Base-by-base conservation (phyloP, 1,284 basidiomycete species). In the Heimioporus retisporus region DNA sequence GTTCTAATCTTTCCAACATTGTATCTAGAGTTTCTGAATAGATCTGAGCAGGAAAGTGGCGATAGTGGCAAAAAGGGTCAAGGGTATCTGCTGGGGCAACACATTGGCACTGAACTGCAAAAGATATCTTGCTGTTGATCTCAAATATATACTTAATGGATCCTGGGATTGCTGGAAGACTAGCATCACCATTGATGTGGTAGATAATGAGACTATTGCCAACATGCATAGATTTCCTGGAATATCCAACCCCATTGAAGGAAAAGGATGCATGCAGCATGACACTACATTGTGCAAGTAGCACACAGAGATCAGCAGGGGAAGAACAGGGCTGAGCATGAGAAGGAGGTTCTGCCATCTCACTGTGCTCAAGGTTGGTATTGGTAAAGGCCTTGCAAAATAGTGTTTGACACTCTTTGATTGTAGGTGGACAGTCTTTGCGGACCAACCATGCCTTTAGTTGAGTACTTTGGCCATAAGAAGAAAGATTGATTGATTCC, bases 81-180 rank as follows among this genome's bases (percentile, higher is more conserved):
- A 42, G 15, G 23, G 40, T 43, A 42, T 43, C 59, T 35, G 19
- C 40, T 54, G 40, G 50, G 6, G 50, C 35, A 13, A 16, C 4
- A 46, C 2, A 4, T 21, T 60, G 59, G 2, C 14, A 11, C 23
- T 66, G 64, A 19, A 67, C 59, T n/a, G 46, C 60, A 55, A 66
- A 61, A 7, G 3, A 65, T 16, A 67, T 61, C 46, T 59, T 61
- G n/a, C 56, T 16, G 21, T 66, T 31, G 18, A 31, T 54, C 14
- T 18, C 44, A 40, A 66, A 67, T 57, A 67, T 67, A 46, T 67
- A 67, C 46, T 66, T 67, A 51, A 67, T 67, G 21, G 50, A 61
- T 35, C 51, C 64, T 50, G 65, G 50, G 3, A 65, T 31, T 11
- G 48, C 42, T 6, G 16, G 42, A 53, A 65, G 48, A 31, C 21